These are phyloP conservation scores for Immersiporthe knoxdaviesiana DNA, from an alignment of 2,329 filamentous ascomycete species.

Conservation along the genomic window DNA sequence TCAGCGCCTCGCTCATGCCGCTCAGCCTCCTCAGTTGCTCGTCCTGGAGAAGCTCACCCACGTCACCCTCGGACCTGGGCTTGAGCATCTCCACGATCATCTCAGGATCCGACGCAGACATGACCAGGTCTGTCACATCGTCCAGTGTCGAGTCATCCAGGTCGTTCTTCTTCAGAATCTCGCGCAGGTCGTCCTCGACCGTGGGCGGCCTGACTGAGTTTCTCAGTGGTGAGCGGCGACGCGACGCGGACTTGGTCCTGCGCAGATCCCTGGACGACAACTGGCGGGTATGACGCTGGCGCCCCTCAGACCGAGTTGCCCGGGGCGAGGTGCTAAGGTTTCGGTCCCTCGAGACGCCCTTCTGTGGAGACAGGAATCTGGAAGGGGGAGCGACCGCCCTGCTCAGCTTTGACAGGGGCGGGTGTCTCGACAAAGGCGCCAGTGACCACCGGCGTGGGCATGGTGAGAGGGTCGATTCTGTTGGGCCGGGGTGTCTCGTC, in stretches of 20 bases:
- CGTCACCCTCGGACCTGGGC: conserved; percentile 22
- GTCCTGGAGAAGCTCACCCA: conserved; percentile 36
- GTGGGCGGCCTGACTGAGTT: conserved; percentile 59
- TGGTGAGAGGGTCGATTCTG: conserved; percentile 50
- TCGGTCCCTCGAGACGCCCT: conserved; percentile 2
- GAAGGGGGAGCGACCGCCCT: conserved; percentile 27
- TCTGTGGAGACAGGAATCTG: conserved; percentile 17
- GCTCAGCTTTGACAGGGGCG: conserved; percentile 48
- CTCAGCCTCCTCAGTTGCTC: conserved; percentile 50
- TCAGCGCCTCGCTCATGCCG: conserved; percentile 57
- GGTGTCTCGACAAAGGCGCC: conserved; percentile 63
- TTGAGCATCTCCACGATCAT: conserved; percentile 37
- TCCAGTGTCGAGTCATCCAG: conserved; percentile 65
- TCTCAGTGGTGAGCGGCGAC: conserved; percentile 49
- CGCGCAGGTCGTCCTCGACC: conserved; percentile 58
- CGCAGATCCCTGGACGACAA: conserved; percentile 38
- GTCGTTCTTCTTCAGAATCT: conserved; percentile 56
- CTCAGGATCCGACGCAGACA: conserved; percentile 35
- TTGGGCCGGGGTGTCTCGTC: conserved; percentile 53
- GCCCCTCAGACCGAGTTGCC: conserved; percentile 28
- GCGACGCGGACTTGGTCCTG: conserved; percentile 46
- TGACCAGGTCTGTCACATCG: conserved; percentile 56
- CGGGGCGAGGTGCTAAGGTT: conserved; percentile 23
- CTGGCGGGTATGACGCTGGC: conserved; percentile 32
- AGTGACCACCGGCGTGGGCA: conserved; percentile 57